Percentiles rank a stretch among this genome's conserved stretches.
Conservation (phyloP, 2,329 filamentous ascomycete genomes). For the Mycosphaerella sp. region DNA sequence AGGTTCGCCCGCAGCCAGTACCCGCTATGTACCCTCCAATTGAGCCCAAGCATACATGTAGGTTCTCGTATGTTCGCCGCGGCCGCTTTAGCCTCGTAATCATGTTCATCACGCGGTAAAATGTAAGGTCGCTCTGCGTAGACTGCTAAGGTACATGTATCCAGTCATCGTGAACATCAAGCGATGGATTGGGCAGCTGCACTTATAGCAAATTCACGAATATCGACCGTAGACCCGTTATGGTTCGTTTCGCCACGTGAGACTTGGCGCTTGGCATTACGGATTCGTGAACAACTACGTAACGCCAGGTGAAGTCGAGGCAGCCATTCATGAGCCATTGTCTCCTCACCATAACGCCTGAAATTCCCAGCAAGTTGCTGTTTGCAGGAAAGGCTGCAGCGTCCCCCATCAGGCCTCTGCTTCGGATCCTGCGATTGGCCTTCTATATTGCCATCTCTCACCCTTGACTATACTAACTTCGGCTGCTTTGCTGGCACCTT, state of each 20-base stretch:
- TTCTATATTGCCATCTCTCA: not conserved
- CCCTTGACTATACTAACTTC: not conserved
- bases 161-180: too few species aligned
- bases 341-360: not conserved
- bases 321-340: not conserved
- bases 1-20: too few species aligned
- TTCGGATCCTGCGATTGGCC: constrained; percentile 1
- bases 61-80: too few species aligned
- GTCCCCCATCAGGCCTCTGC: not conserved
- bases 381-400: not conserved
- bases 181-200: too few species aligned
- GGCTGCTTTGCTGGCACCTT: constrained; percentile 17
- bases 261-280: not conserved
- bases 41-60: too few species aligned
- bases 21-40: too few species aligned
- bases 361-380: too few species aligned
- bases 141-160: too few species aligned
- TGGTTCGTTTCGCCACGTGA: not conserved
- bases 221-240: not conserved
- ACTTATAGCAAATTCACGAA: not conserved
- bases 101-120: too few species aligned
- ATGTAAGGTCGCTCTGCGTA: too few species aligned
- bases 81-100: too few species aligned
- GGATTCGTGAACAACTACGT: not conserved
- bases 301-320: not conserved